Conservation (phyloP, 2,329 filamentous ascomycete species). For the Verticillium albo-atrum region DNA sequence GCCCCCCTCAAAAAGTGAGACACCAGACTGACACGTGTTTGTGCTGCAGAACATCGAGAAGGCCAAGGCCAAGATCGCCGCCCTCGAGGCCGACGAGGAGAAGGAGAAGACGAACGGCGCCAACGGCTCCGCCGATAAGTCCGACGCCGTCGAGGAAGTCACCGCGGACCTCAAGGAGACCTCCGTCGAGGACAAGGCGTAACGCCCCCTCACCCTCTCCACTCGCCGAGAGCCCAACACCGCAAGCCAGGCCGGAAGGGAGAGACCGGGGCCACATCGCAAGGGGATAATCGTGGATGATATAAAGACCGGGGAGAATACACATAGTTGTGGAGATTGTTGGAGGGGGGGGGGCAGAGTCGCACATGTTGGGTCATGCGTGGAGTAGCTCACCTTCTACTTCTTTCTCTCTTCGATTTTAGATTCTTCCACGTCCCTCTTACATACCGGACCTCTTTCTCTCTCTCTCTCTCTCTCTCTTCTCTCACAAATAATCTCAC, state of each 20-base stretch:
- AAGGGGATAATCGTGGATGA: too few relatives aligned
- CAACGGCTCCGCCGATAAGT: slow-evolving; percentile 42
- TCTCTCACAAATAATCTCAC: neutral
- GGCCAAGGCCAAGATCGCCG: slow-evolving; percentile 91
- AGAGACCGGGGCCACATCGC: too few relatives aligned
- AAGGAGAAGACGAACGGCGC: slow-evolving; percentile 37
- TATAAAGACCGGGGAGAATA: too few relatives aligned
- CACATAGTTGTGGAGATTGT: too few relatives aligned
- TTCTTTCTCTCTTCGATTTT: neutral
- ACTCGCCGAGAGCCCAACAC: too few relatives aligned
- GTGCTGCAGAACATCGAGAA: slow-evolving; percentile 90
- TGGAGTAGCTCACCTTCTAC: neutral
- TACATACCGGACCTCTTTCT: neutral
- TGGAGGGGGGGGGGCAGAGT: too few relatives aligned
- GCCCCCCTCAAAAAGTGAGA: too few relatives aligned
- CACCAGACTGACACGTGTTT: neutral
- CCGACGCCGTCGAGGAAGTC: slow-evolving; percentile 49
- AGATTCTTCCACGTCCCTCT: neutral
- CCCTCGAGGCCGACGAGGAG: slow-evolving; percentile 67
- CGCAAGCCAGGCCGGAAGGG: too few relatives aligned
- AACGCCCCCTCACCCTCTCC: slow-evolving; percentile 8
- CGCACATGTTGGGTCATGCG: neutral
- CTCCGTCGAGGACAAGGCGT: slow-evolving; percentile 48
- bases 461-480: neutral
- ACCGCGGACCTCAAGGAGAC: slow-evolving; percentile 47